Evolutionary conservation across 2,329 filamentous ascomycete species (phyloP), one percentile per base, ranked within the genome.

Genomic region (Pestalotiopsis sp.): DNA sequence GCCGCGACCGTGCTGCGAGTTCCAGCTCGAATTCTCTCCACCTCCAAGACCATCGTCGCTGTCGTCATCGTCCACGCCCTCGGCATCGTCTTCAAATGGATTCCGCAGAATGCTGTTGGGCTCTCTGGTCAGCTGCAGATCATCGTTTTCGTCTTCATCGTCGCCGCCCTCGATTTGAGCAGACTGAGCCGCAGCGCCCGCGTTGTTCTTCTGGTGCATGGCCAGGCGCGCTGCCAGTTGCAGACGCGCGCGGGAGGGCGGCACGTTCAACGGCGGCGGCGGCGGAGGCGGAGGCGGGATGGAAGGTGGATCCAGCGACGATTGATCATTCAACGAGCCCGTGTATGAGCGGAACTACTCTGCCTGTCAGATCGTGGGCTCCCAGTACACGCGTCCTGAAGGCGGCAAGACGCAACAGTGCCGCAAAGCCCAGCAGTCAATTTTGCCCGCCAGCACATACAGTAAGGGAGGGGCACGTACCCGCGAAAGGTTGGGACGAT

Each of bases 161-260:
- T 80, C 78, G 2, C 79, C 80, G 26, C 80, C 80, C 26, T 83
- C 83, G 7, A 80, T 77, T 3, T 77, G 78, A 13, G 78, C 77
- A 68, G 81, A 73, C 67, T 79, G 77, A 26, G 80, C 71, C 1
- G 80, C 80, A 1, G 84, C 74, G 1, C 80, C 81, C 26, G 83
- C 79, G 5, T 84, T 80, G 71, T 89, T 88, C 78, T 93, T 91
- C 72, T 90, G 88, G 71, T 93, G 92, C 80, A 92, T 88, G 2
- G 93, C 88, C 75, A 98, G 85, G 13, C 94, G 89, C 13, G 93
- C 92, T n/a, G 94, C 94, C n/a, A 98, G 87, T 78, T 97, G 94
- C 66, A 94, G 86, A 64, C 95, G 89, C 7, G 95, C 95, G 65
- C 95, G 89, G 7, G 94, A 97, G 2, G 95, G 94, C 0, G 92